Evolutionary conservation across 768 basidiomycete species (phyloP), one percentile per base, ranked within the genome.

Genomic region (Cystofilobasidium macerans): DNA sequence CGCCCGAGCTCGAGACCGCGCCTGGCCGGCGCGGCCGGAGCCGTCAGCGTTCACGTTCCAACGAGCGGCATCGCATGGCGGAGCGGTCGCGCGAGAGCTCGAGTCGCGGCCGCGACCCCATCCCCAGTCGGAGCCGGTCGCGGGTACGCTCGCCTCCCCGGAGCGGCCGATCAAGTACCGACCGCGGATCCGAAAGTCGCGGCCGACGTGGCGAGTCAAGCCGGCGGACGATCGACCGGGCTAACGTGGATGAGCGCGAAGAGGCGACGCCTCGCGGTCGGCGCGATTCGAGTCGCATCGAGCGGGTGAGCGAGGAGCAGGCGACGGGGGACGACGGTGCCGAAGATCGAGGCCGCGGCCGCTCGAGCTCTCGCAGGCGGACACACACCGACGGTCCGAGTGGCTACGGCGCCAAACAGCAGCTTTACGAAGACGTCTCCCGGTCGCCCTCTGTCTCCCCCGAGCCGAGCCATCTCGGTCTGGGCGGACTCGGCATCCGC

Each of bases 111-210:
- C 48, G 62, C 12, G 53, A 53, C 14, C 7, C 22, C 36, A 24
- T 28, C 24, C 24, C 33, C 13, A 63, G 48, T 13, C 48, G 62
- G 36, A 63, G 62, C 40, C 33, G 62, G 33, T 54, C 62, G 24
- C 48, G 62, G 38, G 57, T 43, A 6, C 20, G 45, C 4, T n/a
- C 22, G 9, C 45, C n/a, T 42, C 26, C 12, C 22, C 28, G 26
- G 56, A 64, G 40, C 54, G 32, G 28, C 36, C 32, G 24, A 56
- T 13, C 42, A 43, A 53, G 61, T 35, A 24, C 43, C 16, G 42
- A 42, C 3, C 42, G 42, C 16, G 42, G 61, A 30, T 51, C 47
- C 20, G 61, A 38, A 35, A 40, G 51, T 40, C n/a, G 62, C 40
- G 48, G 62, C 38, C 40, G 38, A 24, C 51, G 28, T 38, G 62